These are phyloP conservation scores for Simplicillium sp. DNA, from an alignment of 2,329 filamentous ascomycete genomes.

Conservation along the genomic window DNA sequence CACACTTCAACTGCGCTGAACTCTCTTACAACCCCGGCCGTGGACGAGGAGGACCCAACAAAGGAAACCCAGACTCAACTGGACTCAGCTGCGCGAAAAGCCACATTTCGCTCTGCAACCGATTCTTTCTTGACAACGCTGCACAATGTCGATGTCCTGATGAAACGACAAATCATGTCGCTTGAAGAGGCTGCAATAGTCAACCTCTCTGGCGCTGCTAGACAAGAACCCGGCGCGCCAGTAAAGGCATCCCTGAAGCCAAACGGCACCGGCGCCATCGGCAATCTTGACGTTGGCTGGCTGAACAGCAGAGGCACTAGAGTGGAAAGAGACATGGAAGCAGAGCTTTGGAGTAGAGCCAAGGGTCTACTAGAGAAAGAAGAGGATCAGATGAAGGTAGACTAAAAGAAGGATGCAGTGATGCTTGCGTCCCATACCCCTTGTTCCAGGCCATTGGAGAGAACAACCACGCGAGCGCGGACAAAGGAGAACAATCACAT, in stretches of 20 bases:
- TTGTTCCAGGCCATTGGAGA: too few species aligned
- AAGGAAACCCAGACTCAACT: constrained; percentile 15
- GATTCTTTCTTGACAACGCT: constrained; percentile 63
- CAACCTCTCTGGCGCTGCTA: constrained; percentile 28
- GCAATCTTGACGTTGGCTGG: constrained; percentile 72
- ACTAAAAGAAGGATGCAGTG: too few species aligned
- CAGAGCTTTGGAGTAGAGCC: constrained; percentile 58
- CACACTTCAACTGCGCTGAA: constrained; percentile 38
- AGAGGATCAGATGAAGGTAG: neutral
- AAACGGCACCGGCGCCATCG: constrained; percentile 44
- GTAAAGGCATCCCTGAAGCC: constrained; percentile 39
- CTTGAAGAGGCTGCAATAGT: constrained; percentile 76
- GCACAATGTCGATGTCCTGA: constrained; percentile 62
- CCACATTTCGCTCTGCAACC: constrained; percentile 48
- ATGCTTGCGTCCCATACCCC: too few species aligned
- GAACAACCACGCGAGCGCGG: too few species aligned
- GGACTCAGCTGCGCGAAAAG: constrained; percentile 40
- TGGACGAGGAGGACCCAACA: constrained; percentile 6
- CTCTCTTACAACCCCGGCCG: constrained; percentile 27
- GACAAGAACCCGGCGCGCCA: constrained; percentile 20
- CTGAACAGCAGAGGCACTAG: constrained; percentile 78
- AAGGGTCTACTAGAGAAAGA: constrained; percentile 25
- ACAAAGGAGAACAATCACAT: too few species aligned
- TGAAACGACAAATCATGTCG: constrained; percentile 60
- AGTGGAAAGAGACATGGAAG: constrained; percentile 75